Evolutionary conservation across 2,329 filamentous ascomycete genomes (phyloP), one percentile per base, ranked within the genome.

Genomic region (Raffaelea arxii): DNA sequence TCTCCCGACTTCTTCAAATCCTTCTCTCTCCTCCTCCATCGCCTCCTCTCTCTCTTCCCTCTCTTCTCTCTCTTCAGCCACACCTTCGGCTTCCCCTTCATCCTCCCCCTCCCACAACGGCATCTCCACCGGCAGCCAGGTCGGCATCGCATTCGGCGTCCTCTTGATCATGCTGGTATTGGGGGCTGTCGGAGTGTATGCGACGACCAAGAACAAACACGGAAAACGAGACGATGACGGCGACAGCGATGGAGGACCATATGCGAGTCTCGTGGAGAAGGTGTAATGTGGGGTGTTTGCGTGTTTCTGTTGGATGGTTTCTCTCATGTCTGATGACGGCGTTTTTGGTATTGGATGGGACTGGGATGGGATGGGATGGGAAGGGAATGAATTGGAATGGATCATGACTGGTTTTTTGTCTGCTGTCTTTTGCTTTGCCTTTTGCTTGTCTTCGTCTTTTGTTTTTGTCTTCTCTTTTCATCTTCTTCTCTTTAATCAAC

Each of bases 141-240:
- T 40, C 18, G 53, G 44, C 27, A 16, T 53, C 14, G 48, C 47
- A 11, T 14, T 53, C 2, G 47, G 41, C n/a, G 12, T 53, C 9
- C 36, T 51, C 14, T 14, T 49, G n/a, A 14, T 53, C 6, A 47
- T 41, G 6, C 19, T 53, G 9, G 6, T 44, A 2, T 41, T 54
- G 1, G 49, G 43, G 18, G 11, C 37, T 12, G 2, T 51, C 2
- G 53, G 53, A 4, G 49, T 54, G 23, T 51, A 48, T 46, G 43
- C 49, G 3, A 53, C 51, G 12, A 49, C 47, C 3, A 43, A 41
- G 32, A 30, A 25, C 3, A 41, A 21, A 6, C 10, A 25, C 25
- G 35, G 14, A 30, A 14, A 21, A 19, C 30, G 18, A 27, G n/a
- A 19, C 23, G 32, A 25, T 10, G 44, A 14, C 24, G 27, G 18